A percentile compares a stretch with the other conserved stretches of the same genome.
Conservation (phyloP, 345 rosid species). For the Ceriops zippeliana region DNA sequence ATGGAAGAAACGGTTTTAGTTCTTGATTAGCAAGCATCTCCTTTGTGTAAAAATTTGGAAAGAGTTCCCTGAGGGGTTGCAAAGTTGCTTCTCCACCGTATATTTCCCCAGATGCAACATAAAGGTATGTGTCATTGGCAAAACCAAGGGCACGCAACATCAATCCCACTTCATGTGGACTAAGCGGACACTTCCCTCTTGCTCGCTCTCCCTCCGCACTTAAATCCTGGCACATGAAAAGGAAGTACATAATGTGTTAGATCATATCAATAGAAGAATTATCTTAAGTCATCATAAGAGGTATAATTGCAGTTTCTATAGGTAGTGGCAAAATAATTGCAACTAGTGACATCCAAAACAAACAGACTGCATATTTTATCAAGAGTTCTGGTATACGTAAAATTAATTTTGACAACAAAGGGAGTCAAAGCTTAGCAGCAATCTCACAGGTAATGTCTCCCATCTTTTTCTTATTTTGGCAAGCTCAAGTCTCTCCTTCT, state of each 20-base stretch:
- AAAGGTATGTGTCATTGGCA: constrained; percentile 73
- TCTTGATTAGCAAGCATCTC: constrained; percentile 84
- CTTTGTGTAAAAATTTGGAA: constrained; percentile 91
- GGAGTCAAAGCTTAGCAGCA: not conserved
- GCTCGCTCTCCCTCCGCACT: constrained; percentile 81
- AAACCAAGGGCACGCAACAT: constrained; percentile 96
- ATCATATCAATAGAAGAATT: not conserved
- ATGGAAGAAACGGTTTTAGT: constrained; percentile 69
- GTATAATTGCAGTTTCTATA: not conserved
- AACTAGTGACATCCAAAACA: not conserved
- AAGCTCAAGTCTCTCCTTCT: constrained; percentile 82
- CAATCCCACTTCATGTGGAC: constrained; percentile 95
- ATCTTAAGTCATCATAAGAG: not conserved
- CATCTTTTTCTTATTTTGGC: constrained; percentile 93
- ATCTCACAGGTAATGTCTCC: constrained; percentile 93
- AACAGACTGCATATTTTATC: not conserved
- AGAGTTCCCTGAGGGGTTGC: constrained; percentile 75
- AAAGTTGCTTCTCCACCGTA: constrained; percentile 94
- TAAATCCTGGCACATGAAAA: constrained; percentile 53
- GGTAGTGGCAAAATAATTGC: constrained; percentile 1
- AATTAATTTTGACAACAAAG: not conserved
- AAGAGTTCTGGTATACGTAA: not conserved
- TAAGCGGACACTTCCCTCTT: constrained; percentile 94
- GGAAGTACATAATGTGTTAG: not conserved
- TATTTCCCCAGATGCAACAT: constrained; percentile 98